Evolutionary conservation across 2,329 filamentous ascomycete species (phyloP).

Genomic region (Aspergillus piperis): DNA sequence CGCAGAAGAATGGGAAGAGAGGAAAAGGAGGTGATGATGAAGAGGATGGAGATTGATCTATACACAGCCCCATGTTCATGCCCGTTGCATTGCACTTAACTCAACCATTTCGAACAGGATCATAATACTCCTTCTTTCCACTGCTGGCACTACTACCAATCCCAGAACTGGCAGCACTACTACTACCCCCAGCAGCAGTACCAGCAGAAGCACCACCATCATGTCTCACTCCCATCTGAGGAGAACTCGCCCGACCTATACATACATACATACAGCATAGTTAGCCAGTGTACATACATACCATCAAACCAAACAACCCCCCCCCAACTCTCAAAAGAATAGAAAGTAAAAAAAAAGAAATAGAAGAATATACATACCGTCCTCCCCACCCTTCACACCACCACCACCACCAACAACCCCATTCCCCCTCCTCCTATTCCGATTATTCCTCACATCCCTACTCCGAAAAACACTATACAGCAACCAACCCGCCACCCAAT

Average conservation of each 20-base stretch:
- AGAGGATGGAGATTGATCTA: conserved; percentile 5
- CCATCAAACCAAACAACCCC: no score
- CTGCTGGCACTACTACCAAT: conserved; percentile 28
- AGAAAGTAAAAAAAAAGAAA: not conserved
- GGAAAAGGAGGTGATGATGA: conserved; percentile 4
- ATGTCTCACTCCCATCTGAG: conserved; percentile 22
- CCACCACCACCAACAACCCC: not conserved
- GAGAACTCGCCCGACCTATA: conserved; percentile 3
- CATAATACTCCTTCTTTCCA: conserved; percentile 42
- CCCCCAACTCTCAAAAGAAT: no score
- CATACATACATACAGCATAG: not conserved
- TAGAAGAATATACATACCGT: conserved; percentile 17
- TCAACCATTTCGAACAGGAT: conserved; percentile 42
- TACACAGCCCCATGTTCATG: not conserved
- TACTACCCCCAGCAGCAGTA: not conserved
- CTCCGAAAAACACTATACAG: conserved; percentile 52
- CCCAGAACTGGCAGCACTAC: not conserved
- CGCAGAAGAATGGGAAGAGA: conserved; percentile 34
- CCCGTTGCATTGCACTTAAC: no score
- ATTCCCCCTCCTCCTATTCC: conserved; percentile 41
- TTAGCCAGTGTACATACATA: not conserved
- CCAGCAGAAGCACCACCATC: not conserved
- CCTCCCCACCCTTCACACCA: not conserved
- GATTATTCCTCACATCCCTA: conserved; percentile 49
- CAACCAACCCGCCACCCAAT: conserved; percentile 51